Evolutionary conservation across 768 basidiomycete genomes (phyloP), one percentile per base, ranked within the genome.

Genomic region (Tremella mesenterica): DNA sequence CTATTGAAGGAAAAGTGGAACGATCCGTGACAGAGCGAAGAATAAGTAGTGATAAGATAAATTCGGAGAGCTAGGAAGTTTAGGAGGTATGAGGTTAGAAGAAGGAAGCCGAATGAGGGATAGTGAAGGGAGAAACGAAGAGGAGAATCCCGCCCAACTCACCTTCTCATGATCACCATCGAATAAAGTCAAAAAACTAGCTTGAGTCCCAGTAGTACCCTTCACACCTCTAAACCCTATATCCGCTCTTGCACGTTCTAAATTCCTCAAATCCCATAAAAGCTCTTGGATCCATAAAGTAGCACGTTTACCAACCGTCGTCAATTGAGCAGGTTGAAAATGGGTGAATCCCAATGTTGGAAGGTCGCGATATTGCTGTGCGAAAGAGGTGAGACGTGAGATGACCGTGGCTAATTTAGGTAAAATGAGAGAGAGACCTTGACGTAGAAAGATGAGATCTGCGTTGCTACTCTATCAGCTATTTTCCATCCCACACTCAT

Each of bases 191-290:
- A 97, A 77, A 78, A 97, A 99, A 61, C 87, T 90, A 3, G 88
- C 95, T 73, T 97, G 95, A 0, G 95, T 97, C 8, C 95, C 95
- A 0, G 95, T 99, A 0, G 95, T 97, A n/a, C 95, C 95, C 75
- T 99, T 99, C 48, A 93, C 95, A 43, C 95, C 95, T 50, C 95
- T 82, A 79, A 99, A 97, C 3, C 95, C 93, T 46, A 99, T 74
- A 72, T 97, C 93, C 58, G 88, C 84, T 21, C 88, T 78, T 0
- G 87, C 90, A 27, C 93, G 82, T 70, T 84, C 83, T 67, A 99
- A 79, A 73, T 96, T 96, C 18, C 93, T 80, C 54, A 99, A 77
- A 73, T 99, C 95, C 93, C 92, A 96, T 1, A 97, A 78, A 2
- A 99, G 79, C 67, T 99, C 95, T 78, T 99, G 93, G 33, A 97